phyloP scores from a whole-genome alignment of 2,329 filamentous ascomycete genomes.

The Penicillium sclerotigenum region DNA sequence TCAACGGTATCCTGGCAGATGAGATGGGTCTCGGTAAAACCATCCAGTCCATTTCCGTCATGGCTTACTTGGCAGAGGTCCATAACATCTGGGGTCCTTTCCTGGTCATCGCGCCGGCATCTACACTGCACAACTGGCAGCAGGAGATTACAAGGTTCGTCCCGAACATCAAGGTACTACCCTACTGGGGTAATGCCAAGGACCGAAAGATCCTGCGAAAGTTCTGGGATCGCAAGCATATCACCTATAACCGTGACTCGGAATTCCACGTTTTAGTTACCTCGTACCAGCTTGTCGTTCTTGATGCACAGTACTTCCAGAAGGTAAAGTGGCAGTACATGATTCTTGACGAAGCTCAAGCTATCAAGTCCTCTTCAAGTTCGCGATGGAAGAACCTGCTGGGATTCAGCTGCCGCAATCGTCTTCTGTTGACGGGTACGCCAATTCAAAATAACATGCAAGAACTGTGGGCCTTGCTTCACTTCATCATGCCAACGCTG shows the following conservation, averaged over 20 bases:
- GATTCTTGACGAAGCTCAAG: slow-evolving; percentile 97
- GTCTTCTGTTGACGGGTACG: slow-evolving; percentile 88
- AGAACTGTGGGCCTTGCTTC: slow-evolving; percentile 92
- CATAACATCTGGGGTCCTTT: slow-evolving; percentile 99
- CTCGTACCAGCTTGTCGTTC: slow-evolving; percentile 94
- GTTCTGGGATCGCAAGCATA: slow-evolving; percentile 98
- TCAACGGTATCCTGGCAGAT: slow-evolving; percentile 97
- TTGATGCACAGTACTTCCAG: slow-evolving; percentile 95
- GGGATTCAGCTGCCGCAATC: slow-evolving; percentile 91
- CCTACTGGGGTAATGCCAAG: slow-evolving; percentile 93
- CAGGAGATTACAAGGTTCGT: slow-evolving; percentile 97
- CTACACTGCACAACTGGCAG: slow-evolving; percentile 98
- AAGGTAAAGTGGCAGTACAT: slow-evolving; percentile 99
- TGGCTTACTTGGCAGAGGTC: slow-evolving; percentile 95
- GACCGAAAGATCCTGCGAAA: slow-evolving; percentile 96
- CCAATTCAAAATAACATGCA: slow-evolving; percentile 99
- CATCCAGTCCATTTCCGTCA: slow-evolving; percentile 97
- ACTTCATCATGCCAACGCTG: slow-evolving; percentile 99
- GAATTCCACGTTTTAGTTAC: slow-evolving; percentile 95
- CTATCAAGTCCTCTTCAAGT: slow-evolving; percentile 96
- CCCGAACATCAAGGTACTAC: slow-evolving; percentile 87
- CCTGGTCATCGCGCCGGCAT: slow-evolving; percentile 91
- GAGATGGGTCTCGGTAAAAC: slow-evolving; percentile 99
- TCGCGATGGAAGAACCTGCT: slow-evolving; percentile 95
- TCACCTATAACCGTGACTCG: slow-evolving; percentile 89